A percentile compares a stretch with the other conserved stretches of the same genome.
phyloP scores from a whole-genome alignment of 306 rosid genomes.

The Arachis hypogaea region DNA sequence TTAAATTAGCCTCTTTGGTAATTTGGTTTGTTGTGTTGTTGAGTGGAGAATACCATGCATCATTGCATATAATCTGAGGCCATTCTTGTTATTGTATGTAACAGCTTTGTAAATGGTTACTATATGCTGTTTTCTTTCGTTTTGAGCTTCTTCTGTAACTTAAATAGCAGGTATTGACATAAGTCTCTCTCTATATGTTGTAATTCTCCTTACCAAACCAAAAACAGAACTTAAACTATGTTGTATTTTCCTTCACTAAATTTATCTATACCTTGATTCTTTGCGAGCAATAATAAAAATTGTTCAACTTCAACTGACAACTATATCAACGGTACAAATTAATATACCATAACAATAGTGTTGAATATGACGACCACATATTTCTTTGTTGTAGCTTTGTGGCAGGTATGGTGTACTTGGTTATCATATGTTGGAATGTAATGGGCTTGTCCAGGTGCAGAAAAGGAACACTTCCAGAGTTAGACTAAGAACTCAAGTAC shows the following conservation, averaged over 20 bases:
- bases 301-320: not conserved
- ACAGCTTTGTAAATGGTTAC: slow-evolving; percentile 80
- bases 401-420: no score
- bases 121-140: slow-evolving; percentile 49
- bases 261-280: slow-evolving; percentile 32
- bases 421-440: no score
- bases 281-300: slow-evolving; percentile 15
- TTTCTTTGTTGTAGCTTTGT: no score
- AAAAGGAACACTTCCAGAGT: no score
- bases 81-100: slow-evolving; percentile 55
- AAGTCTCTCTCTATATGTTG: slow-evolving; percentile 44
- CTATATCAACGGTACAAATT: not conserved
- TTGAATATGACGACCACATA: no score
- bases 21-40: slow-evolving; percentile 55
- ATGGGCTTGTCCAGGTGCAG: no score
- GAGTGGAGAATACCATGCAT: slow-evolving; percentile 44
- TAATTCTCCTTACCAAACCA: not conserved
- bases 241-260: slow-evolving; percentile 35
- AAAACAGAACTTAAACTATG: slow-evolving; percentile 4
- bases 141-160: slow-evolving; percentile 49
- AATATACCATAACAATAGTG: no score
- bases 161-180: slow-evolving; percentile 45
- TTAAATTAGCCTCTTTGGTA: slow-evolving; percentile 31
- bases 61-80: slow-evolving; percentile 6
- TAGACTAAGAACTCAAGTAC: no score